Evolutionary conservation across 2,329 filamentous ascomycete species (phyloP).

Genomic region (Teratosphaeriaceae sp.): DNA sequence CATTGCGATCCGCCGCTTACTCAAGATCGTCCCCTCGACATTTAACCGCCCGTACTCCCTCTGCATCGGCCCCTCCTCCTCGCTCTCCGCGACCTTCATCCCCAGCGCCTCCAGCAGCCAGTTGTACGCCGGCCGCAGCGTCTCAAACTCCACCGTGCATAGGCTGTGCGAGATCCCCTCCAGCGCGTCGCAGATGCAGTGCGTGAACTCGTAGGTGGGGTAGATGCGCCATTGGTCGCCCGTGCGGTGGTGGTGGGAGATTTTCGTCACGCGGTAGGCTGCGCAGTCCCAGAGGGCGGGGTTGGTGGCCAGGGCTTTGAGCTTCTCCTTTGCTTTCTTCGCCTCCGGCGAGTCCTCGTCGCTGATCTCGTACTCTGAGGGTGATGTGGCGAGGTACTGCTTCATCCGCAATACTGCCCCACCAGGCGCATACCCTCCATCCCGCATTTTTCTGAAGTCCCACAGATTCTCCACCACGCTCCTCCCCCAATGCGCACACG

Average conservation of each 20-base stretch:
- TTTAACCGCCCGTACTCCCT: slow-evolving; percentile 76
- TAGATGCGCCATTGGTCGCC: slow-evolving; percentile 86
- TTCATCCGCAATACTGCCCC: slow-evolving; percentile 90
- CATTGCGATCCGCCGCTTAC: slow-evolving; percentile 76
- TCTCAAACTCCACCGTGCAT: slow-evolving; percentile 88
- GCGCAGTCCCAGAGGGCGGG: slow-evolving; percentile 96
- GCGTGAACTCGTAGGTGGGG: slow-evolving; percentile 83
- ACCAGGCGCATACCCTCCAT: slow-evolving; percentile 80
- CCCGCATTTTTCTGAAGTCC: slow-evolving; percentile 85
- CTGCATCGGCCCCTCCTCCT: slow-evolving; percentile 67
- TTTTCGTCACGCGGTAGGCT: slow-evolving; percentile 77
- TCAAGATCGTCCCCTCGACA: slow-evolving; percentile 76
- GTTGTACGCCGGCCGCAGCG: slow-evolving; percentile 80
- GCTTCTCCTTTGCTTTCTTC: slow-evolving; percentile 28
- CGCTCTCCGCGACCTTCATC: slow-evolving; percentile 62
- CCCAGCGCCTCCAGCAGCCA: slow-evolving; percentile 77
- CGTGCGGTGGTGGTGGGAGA: slow-evolving; percentile 69
- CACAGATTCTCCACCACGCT: slow-evolving; percentile 66
- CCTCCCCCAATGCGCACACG: slow-evolving; percentile 73
- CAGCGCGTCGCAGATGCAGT: slow-evolving; percentile 87
- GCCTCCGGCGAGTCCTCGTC: slow-evolving; percentile 25
- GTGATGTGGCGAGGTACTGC: slow-evolving; percentile 58
- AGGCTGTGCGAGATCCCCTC: slow-evolving; percentile 88
- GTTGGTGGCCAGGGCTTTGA: slow-evolving; percentile 56
- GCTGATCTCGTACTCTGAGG: slow-evolving; percentile 28